A percentile compares a stretch with the other conserved stretches of the same genome.
These are phyloP conservation scores for Capsicum chinense DNA, from an alignment of 257 asterid species.

Conservation along the genomic window DNA sequence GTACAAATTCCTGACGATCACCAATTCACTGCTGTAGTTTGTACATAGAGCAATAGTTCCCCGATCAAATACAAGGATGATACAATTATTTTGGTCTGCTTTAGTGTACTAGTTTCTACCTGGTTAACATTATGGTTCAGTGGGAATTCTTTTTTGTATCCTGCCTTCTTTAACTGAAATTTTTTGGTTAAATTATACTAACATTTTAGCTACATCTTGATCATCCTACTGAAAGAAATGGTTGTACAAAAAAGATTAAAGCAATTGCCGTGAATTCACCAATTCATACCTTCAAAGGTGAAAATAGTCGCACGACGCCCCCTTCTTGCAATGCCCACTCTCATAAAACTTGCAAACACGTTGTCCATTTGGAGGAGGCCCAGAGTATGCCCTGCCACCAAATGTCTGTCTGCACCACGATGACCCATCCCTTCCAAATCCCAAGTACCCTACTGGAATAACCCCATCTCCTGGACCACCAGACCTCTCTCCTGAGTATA, in stretches of 20 bases:
- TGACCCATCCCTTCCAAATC: constrained; percentile 65
- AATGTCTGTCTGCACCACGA: constrained; percentile 55
- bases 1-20: background rate
- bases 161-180: constrained; percentile 23
- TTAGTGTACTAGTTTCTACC: background rate
- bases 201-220: constrained; percentile 28
- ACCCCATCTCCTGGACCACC: constrained; percentile 69
- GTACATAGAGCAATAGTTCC: background rate
- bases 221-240: constrained; percentile 29
- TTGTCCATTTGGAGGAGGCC: constrained; percentile 69
- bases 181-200: constrained; percentile 1
- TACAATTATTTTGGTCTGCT: constrained; percentile 18
- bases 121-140: constrained; percentile 14
- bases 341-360: constrained; percentile 81
- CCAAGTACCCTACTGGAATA: constrained; percentile 57
- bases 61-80: background rate
- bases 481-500: constrained; percentile 65
- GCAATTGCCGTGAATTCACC: background rate
- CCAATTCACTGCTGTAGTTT: constrained; percentile 23
- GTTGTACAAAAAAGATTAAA: constrained; percentile 27
- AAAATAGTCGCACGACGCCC: constrained; percentile 76
- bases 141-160: background rate
- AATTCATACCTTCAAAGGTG: constrained; percentile 55
- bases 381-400: constrained; percentile 57
- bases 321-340: constrained; percentile 86